Evolutionary conservation across 108 stramenopile species (phyloP), one percentile per base, ranked within the genome.

Genomic region (Nannochloropsis granulata): DNA sequence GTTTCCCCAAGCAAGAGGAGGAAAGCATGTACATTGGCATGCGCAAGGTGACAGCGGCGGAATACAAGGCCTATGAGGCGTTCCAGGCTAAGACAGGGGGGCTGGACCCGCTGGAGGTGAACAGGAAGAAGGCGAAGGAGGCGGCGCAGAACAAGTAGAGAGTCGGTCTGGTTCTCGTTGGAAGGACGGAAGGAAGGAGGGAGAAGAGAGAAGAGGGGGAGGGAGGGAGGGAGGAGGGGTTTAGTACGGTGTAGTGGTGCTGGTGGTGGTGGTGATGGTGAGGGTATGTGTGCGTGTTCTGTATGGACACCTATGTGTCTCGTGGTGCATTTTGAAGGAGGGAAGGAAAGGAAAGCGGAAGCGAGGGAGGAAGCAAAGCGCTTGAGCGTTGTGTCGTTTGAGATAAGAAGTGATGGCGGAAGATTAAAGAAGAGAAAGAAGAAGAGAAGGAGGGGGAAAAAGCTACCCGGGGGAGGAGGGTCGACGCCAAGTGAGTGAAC

Each of bases 1-100:
- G 44, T 82, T 82, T 43, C 82, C 81, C 85, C 85, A 86, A 78
- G 85, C 56, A 71, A n/a, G 56, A 71, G 56, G 56, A 71, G 56
- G 56, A 71, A 7, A 71, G 56, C 56, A 71, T 71, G 56, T 71
- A 71, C 8, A 71, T 71, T n/a, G 56, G 56, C 21, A 71, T 71
- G 56, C 56, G 56, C 2, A 86, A 45, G 85, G 85, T 16, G 42
- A 86, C 78, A 81, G 85, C 8, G 78, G 81, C 12, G 81, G 81
- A 7, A 81, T 82, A 45, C 78, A 81, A 43, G 82, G 81, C 19
- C 85, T 82, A 81, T 81, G 82, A 81, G 78, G 85, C 85, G 43
- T 82, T 16, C 43, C 71, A 19, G 85, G 85, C 14, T 26, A 78
- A 2, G 82, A 86, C 78, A 78, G 80, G 13, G 82, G 81, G 24